Percentiles rank a stretch among this genome's conserved stretches.
phyloP scores from a whole-genome alignment of 2,329 filamentous ascomycete species.

The Scedosporium minutisporum region DNA sequence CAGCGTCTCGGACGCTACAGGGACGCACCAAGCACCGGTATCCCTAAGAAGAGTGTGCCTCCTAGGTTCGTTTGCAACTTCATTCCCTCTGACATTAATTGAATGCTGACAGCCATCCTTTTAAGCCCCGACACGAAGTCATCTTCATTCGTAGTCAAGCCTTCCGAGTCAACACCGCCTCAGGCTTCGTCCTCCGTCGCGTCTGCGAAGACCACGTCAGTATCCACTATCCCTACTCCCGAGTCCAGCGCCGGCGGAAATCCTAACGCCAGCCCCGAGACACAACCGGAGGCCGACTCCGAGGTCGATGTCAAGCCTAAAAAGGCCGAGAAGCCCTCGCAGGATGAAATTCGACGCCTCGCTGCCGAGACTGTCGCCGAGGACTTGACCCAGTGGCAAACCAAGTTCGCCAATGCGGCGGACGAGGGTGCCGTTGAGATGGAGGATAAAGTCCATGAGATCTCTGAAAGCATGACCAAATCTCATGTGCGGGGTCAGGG shows the following conservation, averaged over 20 bases:
- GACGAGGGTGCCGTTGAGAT: conserved; percentile 72
- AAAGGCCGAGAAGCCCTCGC: neutral
- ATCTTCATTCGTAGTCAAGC: conserved; percentile 27
- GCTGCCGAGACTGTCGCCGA: conserved; percentile 60
- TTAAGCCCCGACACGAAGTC: conserved; percentile 15
- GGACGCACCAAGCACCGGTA: conserved; percentile 28
- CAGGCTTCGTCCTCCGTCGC: conserved; percentile 12
- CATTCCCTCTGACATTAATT: neutral
- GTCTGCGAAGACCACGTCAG: conserved; percentile 15
- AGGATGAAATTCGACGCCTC: conserved; percentile 41
- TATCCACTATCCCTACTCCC: conserved; percentile 13
- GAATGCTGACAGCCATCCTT: neutral
- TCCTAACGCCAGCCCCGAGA: neutral
- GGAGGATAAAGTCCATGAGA: conserved; percentile 56
- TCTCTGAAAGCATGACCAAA: conserved; percentile 20
- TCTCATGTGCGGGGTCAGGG: conserved; percentile 50
- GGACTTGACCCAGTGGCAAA: conserved; percentile 79
- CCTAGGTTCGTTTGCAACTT: conserved; percentile 17
- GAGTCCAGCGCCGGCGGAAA: neutral
- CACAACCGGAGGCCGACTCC: conserved; percentile 23
- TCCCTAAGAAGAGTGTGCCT: conserved; percentile 21
- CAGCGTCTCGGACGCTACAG: conserved; percentile 75
- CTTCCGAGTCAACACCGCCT: conserved; percentile 12
- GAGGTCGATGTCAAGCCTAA: conserved; percentile 20
- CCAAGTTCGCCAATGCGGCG: conserved; percentile 75